Base-by-base conservation (phyloP, 352 stramenopile genomes). In the Aphanomyces invadans region DNA sequence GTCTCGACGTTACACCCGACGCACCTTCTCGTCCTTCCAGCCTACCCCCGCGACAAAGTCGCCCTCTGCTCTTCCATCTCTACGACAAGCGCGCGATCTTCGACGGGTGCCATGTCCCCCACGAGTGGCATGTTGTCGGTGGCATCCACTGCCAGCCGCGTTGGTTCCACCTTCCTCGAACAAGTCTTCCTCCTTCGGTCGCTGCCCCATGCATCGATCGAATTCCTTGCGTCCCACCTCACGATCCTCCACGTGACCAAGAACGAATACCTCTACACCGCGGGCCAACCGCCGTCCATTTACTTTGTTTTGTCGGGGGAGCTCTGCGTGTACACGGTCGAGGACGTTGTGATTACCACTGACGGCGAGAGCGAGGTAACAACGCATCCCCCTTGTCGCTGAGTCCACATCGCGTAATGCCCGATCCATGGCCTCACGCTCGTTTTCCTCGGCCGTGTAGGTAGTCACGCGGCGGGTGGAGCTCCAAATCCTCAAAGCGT, bases 201-300 rank as follows among this genome's bases (percentile, higher is more conserved):
- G 1, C 79, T 83, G 53, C 48, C 76, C 55, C 65, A 69, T 0
- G 65, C 71, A 10, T 72, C 69, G 11, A 69, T 80, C 21, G 65
- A 74, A 32, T 87, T 79, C 53, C 56, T 87, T 26, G 77, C 77
- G n/a, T 71, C 76, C 2, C 74, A 86, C 23, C n/a, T 80, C 19
- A 70, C 61, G 3, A 49, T 66, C 2, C 36, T 78, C 52, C 69
- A 70, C 21, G 61, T 84, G 10, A 55, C 62, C 7, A 71, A 72
- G 36, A 56, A 76, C 60, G 79, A 87, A 51, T 87, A 81, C 29
- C 70, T 87, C 28, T 86, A 84, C 65, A 86, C 77, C 1, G 73
- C 72, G 2, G 79, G 76, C 7, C 79, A 86, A 33, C 67, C 70
- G 23, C 75, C 79, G 4, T 48, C 62, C 3, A 70, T 83, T 0